These are phyloP conservation scores for Sordariomycetes sp. DNA, from an alignment of 2,329 filamentous ascomycete genomes.

Conservation along the genomic window DNA sequence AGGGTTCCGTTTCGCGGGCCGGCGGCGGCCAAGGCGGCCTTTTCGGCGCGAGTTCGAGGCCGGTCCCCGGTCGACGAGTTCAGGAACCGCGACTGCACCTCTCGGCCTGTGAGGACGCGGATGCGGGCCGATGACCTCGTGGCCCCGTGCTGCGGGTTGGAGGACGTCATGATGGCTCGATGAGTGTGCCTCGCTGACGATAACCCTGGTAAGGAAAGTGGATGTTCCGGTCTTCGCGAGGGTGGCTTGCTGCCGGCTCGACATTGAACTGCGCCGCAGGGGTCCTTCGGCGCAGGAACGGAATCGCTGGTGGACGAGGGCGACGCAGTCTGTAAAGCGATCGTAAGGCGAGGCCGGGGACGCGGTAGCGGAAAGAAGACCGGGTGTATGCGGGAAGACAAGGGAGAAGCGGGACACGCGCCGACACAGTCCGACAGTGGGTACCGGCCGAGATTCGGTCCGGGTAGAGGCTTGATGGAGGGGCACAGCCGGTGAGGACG, in stretches of 20 bases:
- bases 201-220: neutral
- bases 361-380: neutral
- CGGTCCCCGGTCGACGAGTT: neutral
- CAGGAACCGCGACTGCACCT: neutral
- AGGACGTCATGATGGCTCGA: neutral
- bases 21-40: neutral
- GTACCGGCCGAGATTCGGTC: neutral
- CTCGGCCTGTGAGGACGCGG: neutral
- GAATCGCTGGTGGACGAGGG: neutral
- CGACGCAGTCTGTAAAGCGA: neutral
- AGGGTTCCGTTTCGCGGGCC: neutral
- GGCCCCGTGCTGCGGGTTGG: neutral
- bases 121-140: constrained; percentile 3
- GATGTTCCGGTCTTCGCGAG: neutral
- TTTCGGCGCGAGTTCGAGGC: constrained; percentile 3
- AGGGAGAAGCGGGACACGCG: neutral
- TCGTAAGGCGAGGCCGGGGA: neutral
- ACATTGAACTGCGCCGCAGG: too few relatives aligned
- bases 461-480: neutral
- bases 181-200: neutral
- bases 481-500: neutral
- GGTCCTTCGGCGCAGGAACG: neutral
- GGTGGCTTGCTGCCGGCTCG: neutral
- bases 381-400: neutral
- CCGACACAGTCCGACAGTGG: neutral